These are phyloP conservation scores for Boechera stricta DNA, from an alignment of 345 rosid species.

Conservation along the genomic window DNA sequence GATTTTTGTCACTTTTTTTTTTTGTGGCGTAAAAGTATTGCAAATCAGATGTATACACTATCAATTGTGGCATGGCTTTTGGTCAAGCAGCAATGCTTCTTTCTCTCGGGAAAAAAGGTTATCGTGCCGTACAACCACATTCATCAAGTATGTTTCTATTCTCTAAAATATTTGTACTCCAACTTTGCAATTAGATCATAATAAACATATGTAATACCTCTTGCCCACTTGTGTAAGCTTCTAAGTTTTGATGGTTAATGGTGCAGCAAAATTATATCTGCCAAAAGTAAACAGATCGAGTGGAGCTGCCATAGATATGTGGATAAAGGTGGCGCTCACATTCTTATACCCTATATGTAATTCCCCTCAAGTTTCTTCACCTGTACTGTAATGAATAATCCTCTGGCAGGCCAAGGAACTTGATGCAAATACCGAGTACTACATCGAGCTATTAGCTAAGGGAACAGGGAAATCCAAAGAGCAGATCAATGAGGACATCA, in stretches of 20 bases:
- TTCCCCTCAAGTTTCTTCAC: background rate
- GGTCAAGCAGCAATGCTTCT: constrained; percentile 98
- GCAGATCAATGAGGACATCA: constrained; percentile 73
- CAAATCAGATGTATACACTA: constrained; percentile 70
- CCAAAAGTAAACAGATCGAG: constrained; percentile 80
- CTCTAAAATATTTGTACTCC: constrained; percentile 7
- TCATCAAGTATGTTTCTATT: constrained; percentile 62
- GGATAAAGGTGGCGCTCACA: constrained; percentile 65
- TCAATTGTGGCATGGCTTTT: constrained; percentile 86
- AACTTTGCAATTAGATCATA: constrained; percentile 4
- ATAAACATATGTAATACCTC: background rate
- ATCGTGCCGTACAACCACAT: constrained; percentile 75
- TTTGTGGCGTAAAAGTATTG: constrained; percentile 56
- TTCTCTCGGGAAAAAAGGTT: constrained; percentile 79
- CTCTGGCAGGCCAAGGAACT: constrained; percentile 78
- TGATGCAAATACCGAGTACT: constrained; percentile 69
- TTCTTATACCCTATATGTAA: background rate
- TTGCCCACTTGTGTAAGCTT: constrained; percentile 14
- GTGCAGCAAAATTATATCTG: constrained; percentile 80
- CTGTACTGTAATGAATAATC: constrained; percentile 23
- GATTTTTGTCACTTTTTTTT: constrained; percentile 3
- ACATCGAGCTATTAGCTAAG: constrained; percentile 71
- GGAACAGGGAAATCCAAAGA: constrained; percentile 82
- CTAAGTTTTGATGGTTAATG: constrained; percentile 20
- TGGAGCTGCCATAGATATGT: constrained; percentile 84